phyloP scores from a whole-genome alignment of 495 filamentous ascomycete species.

The Tuber aestivum region DNA sequence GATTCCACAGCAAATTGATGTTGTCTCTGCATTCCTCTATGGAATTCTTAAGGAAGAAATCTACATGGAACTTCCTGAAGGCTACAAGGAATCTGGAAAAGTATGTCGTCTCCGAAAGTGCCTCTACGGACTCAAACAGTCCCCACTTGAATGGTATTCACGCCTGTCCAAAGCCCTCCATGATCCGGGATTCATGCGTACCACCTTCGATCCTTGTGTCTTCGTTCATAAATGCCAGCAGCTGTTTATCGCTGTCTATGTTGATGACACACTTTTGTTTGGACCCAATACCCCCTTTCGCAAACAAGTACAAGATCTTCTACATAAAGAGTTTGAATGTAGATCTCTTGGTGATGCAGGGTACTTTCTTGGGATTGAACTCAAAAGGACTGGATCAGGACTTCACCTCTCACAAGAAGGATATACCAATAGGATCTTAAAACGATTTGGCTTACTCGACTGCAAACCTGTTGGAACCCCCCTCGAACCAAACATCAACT shows the following conservation, averaged over 20 bases:
- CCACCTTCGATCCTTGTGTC: slow-evolving; percentile 17
- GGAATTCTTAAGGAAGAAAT: slow-evolving; percentile 18
- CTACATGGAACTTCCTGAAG: slow-evolving; percentile 23
- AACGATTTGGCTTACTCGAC: background rate
- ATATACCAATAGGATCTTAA: slow-evolving; percentile 6
- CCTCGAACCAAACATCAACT: background rate
- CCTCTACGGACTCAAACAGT: slow-evolving; percentile 35
- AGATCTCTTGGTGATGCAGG: background rate
- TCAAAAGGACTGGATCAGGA: background rate
- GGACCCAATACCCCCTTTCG: background rate
- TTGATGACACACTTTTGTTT: slow-evolving; percentile 7
- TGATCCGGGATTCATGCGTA: background rate
- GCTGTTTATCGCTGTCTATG: background rate
- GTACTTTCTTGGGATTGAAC: slow-evolving; percentile 2
- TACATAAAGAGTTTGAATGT: background rate
- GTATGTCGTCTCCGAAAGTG: background rate
- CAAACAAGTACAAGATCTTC: too few relatives aligned
- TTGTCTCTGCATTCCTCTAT: slow-evolving; percentile 25
- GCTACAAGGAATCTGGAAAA: slow-evolving; percentile 9
- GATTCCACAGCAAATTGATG: slow-evolving; percentile 21
- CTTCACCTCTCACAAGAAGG: background rate
- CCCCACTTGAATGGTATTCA: slow-evolving; percentile 23
- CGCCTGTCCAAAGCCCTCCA: slow-evolving; percentile 16
- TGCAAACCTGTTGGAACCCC: slow-evolving; percentile 2
- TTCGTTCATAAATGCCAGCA: background rate